A percentile compares a stretch with the other conserved stretches of the same genome.
These are phyloP conservation scores for Neurospora intermedia DNA, from an alignment of 495 filamentous ascomycete genomes.

Conservation along the genomic window DNA sequence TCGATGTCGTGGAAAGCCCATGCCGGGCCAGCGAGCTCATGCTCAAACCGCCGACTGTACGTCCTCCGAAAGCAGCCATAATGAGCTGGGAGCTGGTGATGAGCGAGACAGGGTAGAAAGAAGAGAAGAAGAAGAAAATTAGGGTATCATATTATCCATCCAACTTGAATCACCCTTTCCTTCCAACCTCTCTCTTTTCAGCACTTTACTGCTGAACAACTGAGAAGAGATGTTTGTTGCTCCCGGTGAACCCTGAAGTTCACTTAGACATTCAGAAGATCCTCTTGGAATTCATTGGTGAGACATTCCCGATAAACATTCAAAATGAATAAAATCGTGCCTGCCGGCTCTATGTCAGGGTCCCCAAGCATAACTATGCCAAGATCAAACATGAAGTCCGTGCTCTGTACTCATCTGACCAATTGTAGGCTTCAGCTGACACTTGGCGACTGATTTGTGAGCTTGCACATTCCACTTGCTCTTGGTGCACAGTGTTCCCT, in stretches of 20 bases:
- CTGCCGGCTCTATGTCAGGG: not conserved
- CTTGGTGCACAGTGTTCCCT: not conserved
- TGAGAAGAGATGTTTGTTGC: not conserved
- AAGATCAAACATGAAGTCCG: not conserved
- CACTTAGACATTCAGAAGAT: not conserved
- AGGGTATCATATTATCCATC: not conserved
- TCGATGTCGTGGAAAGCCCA: not conserved
- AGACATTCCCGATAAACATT: not conserved
- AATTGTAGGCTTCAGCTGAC: not conserved
- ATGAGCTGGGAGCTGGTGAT: not conserved
- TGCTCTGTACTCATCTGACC: not conserved
- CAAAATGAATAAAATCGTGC: not conserved
- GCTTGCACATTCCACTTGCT: not conserved
- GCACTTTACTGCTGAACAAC: not conserved
- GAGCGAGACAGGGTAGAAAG: not conserved
- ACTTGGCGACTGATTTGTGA: not conserved
- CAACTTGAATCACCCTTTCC: not conserved
- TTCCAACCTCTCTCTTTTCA: not conserved
- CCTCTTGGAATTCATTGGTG: not conserved
- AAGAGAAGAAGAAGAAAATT: not conserved
- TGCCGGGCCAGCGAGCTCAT: not conserved
- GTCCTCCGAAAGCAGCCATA: not conserved
- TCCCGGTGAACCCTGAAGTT: not conserved
- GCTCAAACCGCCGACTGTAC: not conserved
- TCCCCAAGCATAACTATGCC: not conserved